phyloP scores from a whole-genome alignment of 305 asterid genomes.

The Fraxinus floribunda region DNA sequence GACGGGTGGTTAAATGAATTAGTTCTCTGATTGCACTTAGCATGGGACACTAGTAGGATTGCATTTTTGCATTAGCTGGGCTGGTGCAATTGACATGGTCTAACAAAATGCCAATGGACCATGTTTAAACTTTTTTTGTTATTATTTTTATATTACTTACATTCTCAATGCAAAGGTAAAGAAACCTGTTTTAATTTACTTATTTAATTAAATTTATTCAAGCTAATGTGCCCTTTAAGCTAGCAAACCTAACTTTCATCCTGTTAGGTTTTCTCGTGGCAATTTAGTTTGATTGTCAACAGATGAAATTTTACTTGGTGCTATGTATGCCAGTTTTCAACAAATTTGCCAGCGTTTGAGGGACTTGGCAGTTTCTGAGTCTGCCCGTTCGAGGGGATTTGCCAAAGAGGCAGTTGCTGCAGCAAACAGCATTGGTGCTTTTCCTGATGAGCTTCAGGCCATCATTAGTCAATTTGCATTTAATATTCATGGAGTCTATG shows the following conservation, averaged over 20 bases:
- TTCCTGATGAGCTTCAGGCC: constrained; percentile 57
- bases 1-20: neutral
- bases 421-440: constrained; percentile 46
- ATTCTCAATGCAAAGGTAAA: neutral
- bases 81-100: neutral
- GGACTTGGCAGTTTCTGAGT: constrained; percentile 48
- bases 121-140: neutral
- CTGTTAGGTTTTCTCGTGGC: constrained; percentile 3
- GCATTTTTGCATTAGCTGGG: neutral
- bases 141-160: neutral
- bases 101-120: neutral
- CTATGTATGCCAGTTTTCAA: no score
- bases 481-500: constrained; percentile 75
- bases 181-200: neutral
- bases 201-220: neutral
- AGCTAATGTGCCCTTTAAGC: neutral
- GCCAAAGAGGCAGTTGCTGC: constrained; percentile 57
- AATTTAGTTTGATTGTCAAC: neutral
- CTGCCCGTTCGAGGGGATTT: constrained; percentile 45
- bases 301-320: no score
- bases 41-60: neutral
- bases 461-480: constrained; percentile 59
- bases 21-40: neutral
- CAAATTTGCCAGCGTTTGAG: no score
- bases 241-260: neutral